These are phyloP conservation scores for Artemisia tridentata DNA, from an alignment of 129 eudicot species.

Conservation along the genomic window DNA sequence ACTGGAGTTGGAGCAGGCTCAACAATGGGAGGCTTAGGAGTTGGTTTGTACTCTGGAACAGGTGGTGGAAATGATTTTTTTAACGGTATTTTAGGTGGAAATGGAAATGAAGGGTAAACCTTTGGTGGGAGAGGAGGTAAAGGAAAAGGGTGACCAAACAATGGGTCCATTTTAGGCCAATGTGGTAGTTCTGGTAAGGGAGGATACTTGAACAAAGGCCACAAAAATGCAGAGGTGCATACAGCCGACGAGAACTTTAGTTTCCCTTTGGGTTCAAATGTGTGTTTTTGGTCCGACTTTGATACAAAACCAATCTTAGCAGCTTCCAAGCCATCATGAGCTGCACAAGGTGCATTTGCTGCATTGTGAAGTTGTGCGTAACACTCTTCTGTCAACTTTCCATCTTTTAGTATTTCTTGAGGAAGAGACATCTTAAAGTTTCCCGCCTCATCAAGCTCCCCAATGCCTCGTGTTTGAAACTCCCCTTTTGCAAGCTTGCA, in stretches of 20 bases:
- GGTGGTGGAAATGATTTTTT: constrained; percentile 29
- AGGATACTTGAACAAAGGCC: constrained; percentile 69
- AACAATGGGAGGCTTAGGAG: constrained; percentile 26
- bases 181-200: constrained; percentile 47
- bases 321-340: constrained; percentile 50
- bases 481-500: constrained; percentile 58
- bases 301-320: constrained; percentile 45
- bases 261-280: constrained; percentile 54
- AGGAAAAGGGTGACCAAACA: constrained; percentile 40
- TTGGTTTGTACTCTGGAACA: neutral
- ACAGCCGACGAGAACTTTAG: constrained; percentile 60
- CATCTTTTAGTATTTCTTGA: constrained; percentile 55
- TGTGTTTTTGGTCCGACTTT: constrained; percentile 43
- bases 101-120: constrained; percentile 31
- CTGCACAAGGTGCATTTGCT: constrained; percentile 59
- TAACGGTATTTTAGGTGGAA: constrained; percentile 29
- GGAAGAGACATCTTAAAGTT: constrained; percentile 69
- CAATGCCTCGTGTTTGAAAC: constrained; percentile 54
- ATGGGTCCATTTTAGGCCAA: constrained; percentile 30
- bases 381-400: constrained; percentile 64
- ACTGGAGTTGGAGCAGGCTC: constrained; percentile 37
- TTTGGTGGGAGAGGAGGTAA: constrained; percentile 45
- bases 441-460: constrained; percentile 65
- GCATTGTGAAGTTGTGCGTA: constrained; percentile 80
- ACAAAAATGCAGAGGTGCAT: constrained; percentile 72